Conservation (phyloP, 768 basidiomycete genomes). For the Sarcomyxa edulis region DNA sequence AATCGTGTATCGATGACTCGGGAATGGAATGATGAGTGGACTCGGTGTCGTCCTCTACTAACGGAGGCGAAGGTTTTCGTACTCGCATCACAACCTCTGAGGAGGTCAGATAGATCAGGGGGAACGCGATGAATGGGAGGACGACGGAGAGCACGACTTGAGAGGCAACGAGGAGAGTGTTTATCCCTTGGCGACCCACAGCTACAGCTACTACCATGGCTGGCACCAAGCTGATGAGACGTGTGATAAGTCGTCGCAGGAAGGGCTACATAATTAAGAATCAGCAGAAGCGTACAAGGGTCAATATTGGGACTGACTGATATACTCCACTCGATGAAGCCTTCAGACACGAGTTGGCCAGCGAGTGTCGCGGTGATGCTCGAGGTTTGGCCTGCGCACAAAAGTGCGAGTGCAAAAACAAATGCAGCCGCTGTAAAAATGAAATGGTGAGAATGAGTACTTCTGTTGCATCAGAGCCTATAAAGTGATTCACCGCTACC, state of each 20-base stretch:
- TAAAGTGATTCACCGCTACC: slow-evolving; percentile 42
- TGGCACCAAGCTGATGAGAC: slow-evolving; percentile 77
- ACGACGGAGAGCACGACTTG: slow-evolving; percentile 84
- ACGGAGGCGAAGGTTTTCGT: slow-evolving; percentile 27
- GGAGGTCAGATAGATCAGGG: slow-evolving; percentile 73
- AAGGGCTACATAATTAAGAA: slow-evolving; percentile 43
- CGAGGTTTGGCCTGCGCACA: slow-evolving; percentile 74
- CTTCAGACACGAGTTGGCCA: slow-evolving; percentile 77
- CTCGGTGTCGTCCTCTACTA: neutral
- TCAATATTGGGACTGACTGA: slow-evolving; percentile 28
- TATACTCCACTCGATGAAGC: slow-evolving; percentile 73
- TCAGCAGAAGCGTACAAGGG: slow-evolving; percentile 2
- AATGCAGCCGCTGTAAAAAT: slow-evolving; percentile 53
- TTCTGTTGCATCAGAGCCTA: neutral
- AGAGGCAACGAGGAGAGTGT: slow-evolving; percentile 75
- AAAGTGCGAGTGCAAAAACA: slow-evolving; percentile 70
- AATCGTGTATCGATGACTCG: too few species aligned
- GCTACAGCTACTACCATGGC: slow-evolving; percentile 73
- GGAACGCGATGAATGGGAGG: slow-evolving; percentile 82
- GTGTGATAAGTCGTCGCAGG: slow-evolving; percentile 77
- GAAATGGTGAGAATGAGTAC: slow-evolving; percentile 1
- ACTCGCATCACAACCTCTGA: slow-evolving; percentile 70
- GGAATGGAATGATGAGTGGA: too few species aligned
- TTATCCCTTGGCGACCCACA: slow-evolving; percentile 65
- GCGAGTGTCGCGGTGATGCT: slow-evolving; percentile 74